Conservation (phyloP, 192 early-diverging fungal genomes). For the Mortierella claussenii region DNA sequence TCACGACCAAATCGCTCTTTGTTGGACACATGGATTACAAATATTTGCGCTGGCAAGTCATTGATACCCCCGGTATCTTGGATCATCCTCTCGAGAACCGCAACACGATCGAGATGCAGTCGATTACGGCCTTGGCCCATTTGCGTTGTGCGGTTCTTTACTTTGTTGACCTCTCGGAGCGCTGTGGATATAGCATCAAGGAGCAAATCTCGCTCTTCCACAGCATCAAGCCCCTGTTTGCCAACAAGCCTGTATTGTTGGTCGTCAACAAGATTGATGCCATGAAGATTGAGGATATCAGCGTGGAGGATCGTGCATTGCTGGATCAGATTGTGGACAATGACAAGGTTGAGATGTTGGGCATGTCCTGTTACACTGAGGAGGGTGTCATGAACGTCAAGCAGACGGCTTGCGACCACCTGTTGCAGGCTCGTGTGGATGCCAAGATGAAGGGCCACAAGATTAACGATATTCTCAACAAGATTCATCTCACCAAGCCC, state of each 20-base stretch:
- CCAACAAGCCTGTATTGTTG: slow-evolving; percentile 96
- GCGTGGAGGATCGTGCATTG: slow-evolving; percentile 73
- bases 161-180: slow-evolving; percentile 98
- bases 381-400: slow-evolving; percentile 97
- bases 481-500: slow-evolving; percentile 94
- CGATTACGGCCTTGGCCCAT: slow-evolving; percentile 98
- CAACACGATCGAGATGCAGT: slow-evolving; percentile 99
- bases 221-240: slow-evolving; percentile 97
- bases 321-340: slow-evolving; percentile 79
- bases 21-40: slow-evolving; percentile 99
- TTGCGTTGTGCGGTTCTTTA: slow-evolving; percentile 95
- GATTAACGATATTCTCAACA: slow-evolving; percentile 93
- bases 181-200: slow-evolving; percentile 96
- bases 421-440: slow-evolving; percentile 93
- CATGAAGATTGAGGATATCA: slow-evolving; percentile 81
- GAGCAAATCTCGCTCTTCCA: slow-evolving; percentile 81
- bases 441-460: slow-evolving; percentile 93
- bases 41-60: slow-evolving; percentile 99
- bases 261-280: slow-evolving; percentile 98
- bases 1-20: slow-evolving; percentile 99
- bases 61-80: slow-evolving; percentile 99
- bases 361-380: slow-evolving; percentile 93
- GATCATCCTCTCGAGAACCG: slow-evolving; percentile 99
- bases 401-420: slow-evolving; percentile 92
- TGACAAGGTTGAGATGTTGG: slow-evolving; percentile 76